Percentiles rank a stretch among this genome's conserved stretches.
Evolutionary conservation across 2,329 filamentous ascomycete genomes (phyloP).

Genomic region (Cordyceps cicadae): DNA sequence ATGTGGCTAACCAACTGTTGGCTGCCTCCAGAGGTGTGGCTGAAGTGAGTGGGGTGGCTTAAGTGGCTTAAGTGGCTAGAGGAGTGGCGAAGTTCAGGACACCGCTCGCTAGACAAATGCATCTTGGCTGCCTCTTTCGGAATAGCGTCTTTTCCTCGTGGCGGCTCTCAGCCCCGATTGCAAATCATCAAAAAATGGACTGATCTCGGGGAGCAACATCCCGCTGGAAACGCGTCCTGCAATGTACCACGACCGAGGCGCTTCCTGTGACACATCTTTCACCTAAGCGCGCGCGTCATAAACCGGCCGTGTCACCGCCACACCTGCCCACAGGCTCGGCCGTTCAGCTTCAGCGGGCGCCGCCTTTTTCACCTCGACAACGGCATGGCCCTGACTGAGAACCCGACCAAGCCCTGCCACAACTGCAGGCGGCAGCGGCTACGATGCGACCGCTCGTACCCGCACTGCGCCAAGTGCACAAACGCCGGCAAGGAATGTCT

Average conservation of each 20-base stretch:
- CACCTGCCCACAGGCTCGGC: background rate
- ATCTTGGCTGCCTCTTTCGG: slow-evolving; percentile 24
- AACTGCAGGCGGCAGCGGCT: slow-evolving; percentile 46
- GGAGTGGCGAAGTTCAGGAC: background rate
- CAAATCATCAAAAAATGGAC: background rate
- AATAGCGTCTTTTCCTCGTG: slow-evolving; percentile 18
- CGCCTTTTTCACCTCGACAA: too few relatives aligned
- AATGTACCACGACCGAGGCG: background rate
- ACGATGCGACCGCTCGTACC: slow-evolving; percentile 44
- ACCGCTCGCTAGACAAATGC: slow-evolving; percentile 13
- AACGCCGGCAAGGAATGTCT: slow-evolving; percentile 42
- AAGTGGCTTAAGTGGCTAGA: background rate
- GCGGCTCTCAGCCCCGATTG: background rate
- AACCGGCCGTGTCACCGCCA: background rate
- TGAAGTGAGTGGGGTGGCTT: background rate
- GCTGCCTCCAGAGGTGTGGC: background rate
- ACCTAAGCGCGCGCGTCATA: background rate
- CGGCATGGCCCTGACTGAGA: slow-evolving; percentile 12
- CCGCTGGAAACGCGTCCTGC: background rate
- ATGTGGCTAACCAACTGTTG: background rate
- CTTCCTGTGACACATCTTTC: background rate
- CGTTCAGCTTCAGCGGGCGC: too few relatives aligned
- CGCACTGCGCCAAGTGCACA: slow-evolving; percentile 43
- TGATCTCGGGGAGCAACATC: background rate
- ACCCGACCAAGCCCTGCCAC: slow-evolving; percentile 36